Evolutionary conservation across 345 rosid species (phyloP).

Genomic region (Angophora floribunda): DNA sequence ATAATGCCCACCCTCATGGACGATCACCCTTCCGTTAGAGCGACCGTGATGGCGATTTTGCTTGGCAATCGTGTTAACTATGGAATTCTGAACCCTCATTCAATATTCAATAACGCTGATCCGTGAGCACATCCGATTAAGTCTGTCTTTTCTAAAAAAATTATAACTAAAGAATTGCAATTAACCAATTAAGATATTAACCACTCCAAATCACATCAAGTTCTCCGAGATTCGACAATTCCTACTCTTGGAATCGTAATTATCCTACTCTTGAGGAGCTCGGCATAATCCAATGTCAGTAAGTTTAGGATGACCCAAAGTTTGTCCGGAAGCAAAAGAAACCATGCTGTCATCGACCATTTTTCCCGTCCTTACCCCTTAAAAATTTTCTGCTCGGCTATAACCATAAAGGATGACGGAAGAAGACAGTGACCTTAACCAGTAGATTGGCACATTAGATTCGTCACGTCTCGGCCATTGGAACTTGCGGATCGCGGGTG

Average conservation of each 20-base stretch:
- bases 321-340: not conserved
- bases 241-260: not conserved
- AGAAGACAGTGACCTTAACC: not conserved
- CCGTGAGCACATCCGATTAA: not conserved
- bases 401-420: not conserved
- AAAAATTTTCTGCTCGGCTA: not conserved
- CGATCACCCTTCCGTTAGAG: not conserved
- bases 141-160: not conserved
- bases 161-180: accelerated
- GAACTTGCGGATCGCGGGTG: too few species aligned
- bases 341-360: not conserved
- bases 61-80: not conserved
- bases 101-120: not conserved
- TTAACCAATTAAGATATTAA: accelerated
- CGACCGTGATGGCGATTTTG: not conserved
- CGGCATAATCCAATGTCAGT: not conserved
- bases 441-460: not conserved
- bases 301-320: not conserved
- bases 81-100: not conserved
- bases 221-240: not conserved
- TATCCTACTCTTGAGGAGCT: not conserved
- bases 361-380: not conserved
- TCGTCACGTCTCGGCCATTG: not conserved
- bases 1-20: not conserved
- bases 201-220: accelerated